phyloP scores from a whole-genome alignment of 73 alveolate genomes.

The Paramecium tetraurelia region DNA sequence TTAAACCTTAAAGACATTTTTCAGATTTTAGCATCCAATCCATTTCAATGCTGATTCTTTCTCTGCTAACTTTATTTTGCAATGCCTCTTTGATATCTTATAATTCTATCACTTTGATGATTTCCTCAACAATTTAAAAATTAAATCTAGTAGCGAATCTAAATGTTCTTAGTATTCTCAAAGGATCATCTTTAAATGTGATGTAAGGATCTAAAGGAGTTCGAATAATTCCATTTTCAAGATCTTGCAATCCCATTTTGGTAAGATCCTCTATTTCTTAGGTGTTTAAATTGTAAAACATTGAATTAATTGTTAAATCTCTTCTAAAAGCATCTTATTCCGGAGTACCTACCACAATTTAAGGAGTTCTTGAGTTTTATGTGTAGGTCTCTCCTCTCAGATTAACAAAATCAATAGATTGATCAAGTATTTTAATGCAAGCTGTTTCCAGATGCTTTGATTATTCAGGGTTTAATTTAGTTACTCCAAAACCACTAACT shows the following conservation, averaged over 20 bases:
- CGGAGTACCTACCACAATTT: constrained; percentile 95
- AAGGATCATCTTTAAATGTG: constrained; percentile 97
- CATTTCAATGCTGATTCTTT: constrained; percentile 91
- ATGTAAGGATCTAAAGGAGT: constrained; percentile 94
- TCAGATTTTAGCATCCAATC: constrained; percentile 80
- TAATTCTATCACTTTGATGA: constrained; percentile 71
- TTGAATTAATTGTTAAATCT: constrained; percentile 95
- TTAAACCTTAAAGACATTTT: constrained; percentile 70
- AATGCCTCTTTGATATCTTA: constrained; percentile 71
- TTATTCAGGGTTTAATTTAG: constrained; percentile 88
- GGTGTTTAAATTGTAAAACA: constrained; percentile 94
- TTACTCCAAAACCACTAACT: constrained; percentile 78
- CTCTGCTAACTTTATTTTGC: constrained; percentile 77
- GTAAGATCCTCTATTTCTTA: constrained; percentile 94
- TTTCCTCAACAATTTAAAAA: constrained; percentile 84
- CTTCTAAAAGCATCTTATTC: constrained; percentile 96
- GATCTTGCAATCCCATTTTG: constrained; percentile 85
- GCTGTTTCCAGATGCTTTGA: constrained; percentile 98
- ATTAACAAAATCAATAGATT: constrained; percentile 93
- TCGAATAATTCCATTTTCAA: constrained; percentile 87
- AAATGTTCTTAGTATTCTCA: constrained; percentile 96
- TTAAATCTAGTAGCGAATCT: constrained; percentile 96
- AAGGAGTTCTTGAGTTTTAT: constrained; percentile 93
- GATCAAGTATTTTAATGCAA: constrained; percentile 76
- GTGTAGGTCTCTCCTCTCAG: constrained; percentile 91